Evolutionary conservation across 1,139 yeast species (phyloP).

Genomic region (Arxiozyma slooffiae): DNA sequence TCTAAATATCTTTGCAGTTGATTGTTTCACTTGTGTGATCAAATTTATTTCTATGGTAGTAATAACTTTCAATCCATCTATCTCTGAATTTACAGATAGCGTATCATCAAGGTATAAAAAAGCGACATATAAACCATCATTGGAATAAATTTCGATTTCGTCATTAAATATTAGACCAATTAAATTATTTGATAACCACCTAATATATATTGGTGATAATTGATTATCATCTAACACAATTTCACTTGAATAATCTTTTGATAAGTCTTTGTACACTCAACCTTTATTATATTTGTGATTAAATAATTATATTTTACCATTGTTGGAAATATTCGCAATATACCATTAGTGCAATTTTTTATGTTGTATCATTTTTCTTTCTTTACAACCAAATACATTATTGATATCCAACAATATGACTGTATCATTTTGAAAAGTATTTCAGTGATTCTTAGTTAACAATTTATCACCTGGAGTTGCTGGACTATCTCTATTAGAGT

Average conservation of each 20-base stretch:
- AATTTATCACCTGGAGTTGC: constrained; percentile 12
- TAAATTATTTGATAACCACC: constrained; percentile 87
- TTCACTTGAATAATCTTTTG: constrained; percentile 41
- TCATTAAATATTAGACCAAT: constrained; percentile 47
- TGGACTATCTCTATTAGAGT: neutral
- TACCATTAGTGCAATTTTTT: constrained; percentile 45
- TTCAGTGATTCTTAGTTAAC: constrained; percentile 27
- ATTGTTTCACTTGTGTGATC: constrained; percentile 51
- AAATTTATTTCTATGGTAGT: constrained; percentile 53
- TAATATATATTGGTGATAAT: constrained; percentile 36
- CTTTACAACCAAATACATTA: constrained; percentile 12
- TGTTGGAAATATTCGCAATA: constrained; percentile 47
- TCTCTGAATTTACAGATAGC: constrained; percentile 39
- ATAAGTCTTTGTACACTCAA: constrained; percentile 45
- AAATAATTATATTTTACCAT: constrained; percentile 50
- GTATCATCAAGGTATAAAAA: constrained; percentile 38
- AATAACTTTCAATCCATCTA: constrained; percentile 64
- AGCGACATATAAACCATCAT: constrained; percentile 43
- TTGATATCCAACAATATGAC: constrained; percentile 21
- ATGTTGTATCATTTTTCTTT: constrained; percentile 10
- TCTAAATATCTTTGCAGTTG: constrained; percentile 55
- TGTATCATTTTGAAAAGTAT: constrained; percentile 11
- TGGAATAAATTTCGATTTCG: constrained; percentile 63
- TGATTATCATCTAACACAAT: constrained; percentile 32
- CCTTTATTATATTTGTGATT: constrained; percentile 38